Percentiles rank a stretch among this genome's conserved stretches.
These are phyloP conservation scores for Toxicodendron radicans DNA, from an alignment of 345 rosid genomes.

Conservation along the genomic window DNA sequence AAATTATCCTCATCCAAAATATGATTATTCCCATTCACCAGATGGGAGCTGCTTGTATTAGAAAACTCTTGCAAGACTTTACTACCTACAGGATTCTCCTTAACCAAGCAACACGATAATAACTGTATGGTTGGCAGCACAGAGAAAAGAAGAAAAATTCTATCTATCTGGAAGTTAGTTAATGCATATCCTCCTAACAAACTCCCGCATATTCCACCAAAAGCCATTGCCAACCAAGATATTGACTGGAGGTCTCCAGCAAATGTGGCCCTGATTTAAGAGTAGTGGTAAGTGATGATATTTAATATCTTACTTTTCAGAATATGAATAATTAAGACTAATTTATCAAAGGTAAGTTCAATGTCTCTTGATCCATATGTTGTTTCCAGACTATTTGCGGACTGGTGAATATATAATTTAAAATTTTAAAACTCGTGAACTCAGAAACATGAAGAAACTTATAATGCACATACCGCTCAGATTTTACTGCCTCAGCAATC, in stretches of 20 bases:
- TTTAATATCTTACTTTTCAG: background rate
- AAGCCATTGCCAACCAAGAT: constrained; percentile 91
- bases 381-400: background rate
- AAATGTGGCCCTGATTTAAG: constrained; percentile 69
- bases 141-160: constrained; percentile 76
- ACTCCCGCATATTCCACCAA: constrained; percentile 93
- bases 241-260: constrained; percentile 96
- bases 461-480: constrained; percentile 51
- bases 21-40: constrained; percentile 38
- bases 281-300: constrained; percentile 7
- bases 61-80: constrained; percentile 34
- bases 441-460: constrained; percentile 9
- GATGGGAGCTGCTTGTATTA: constrained; percentile 34
- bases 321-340: background rate
- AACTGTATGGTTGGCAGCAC: constrained; percentile 71
- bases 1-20: constrained; percentile 36
- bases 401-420: background rate
- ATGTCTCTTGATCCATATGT: no score
- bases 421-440: background rate
- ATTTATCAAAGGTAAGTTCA: background rate
- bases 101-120: constrained; percentile 71
- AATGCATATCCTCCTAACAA: constrained; percentile 86
- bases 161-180: constrained; percentile 60
- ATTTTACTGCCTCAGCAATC: constrained; percentile 93
- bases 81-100: constrained; percentile 45